Percentiles rank a stretch among this genome's conserved stretches.
phyloP scores from a whole-genome alignment of 768 basidiomycete species.

The Leccinum ochraceum region DNA sequence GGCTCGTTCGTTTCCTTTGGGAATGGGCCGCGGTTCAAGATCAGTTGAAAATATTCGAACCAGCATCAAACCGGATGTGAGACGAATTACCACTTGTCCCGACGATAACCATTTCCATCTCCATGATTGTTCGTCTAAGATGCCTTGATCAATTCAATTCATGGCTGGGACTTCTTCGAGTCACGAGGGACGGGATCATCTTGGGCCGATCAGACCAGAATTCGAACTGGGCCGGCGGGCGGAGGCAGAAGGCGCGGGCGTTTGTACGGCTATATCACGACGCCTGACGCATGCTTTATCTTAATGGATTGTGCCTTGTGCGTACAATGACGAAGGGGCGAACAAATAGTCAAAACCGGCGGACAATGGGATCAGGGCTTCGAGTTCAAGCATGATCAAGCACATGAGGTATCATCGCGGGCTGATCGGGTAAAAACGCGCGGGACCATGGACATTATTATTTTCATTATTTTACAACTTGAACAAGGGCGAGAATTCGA shows the following conservation, averaged over 20 bases:
- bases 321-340: conserved; percentile 2
- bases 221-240: conserved; percentile 3
- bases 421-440: conserved; percentile 1
- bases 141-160: background rate
- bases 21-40: background rate
- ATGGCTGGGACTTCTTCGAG: background rate
- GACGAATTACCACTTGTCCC: background rate
- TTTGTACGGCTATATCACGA: conserved; percentile 2
- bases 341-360: conserved; percentile 17
- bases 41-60: background rate
- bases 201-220: background rate
- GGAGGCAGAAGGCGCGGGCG: background rate
- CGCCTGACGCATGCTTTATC: background rate
- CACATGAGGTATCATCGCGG: conserved; percentile 16
- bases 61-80: conserved; percentile 2
- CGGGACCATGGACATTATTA: conserved; percentile 1
- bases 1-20: background rate
- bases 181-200: background rate
- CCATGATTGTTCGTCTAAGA: background rate
- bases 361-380: conserved; percentile 18
- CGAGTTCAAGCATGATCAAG: conserved; percentile 3
- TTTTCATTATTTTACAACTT: background rate
- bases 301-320: background rate
- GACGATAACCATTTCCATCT: background rate
- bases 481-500: background rate